Evolutionary conservation across 2,329 filamentous ascomycete genomes (phyloP), one percentile per base, ranked within the genome.

Genomic region (Colletotrichum sp.): DNA sequence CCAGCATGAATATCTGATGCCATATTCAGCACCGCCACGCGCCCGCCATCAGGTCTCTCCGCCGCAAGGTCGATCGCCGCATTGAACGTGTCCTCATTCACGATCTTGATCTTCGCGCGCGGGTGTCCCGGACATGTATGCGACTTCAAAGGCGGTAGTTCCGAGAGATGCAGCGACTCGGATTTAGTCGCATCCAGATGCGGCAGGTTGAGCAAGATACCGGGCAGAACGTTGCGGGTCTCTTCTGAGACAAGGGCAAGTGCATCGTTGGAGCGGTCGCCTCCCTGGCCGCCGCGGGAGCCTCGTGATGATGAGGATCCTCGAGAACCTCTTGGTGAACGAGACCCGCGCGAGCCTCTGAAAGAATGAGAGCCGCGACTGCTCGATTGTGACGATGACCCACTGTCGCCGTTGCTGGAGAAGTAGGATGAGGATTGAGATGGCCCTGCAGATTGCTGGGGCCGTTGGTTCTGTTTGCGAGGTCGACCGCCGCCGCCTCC

Each of bases 21-120:
- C 84, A 94, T 91, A 79, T 94, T 95, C 74, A 95, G 85, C 28
- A 94, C 87, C 36, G 88, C 90, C n/a, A 93, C 88, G 9, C 83
- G 81, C 6, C 82, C 82, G 60, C 78, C 79, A 6, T 78, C 62
- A 2, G 79, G 75, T 2, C 70, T 74, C 30, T 83, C 79, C 21
- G 76, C 70, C 5, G 79, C 79, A 26, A 88, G 82, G 6, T 79
- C 79, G 58, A 91, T 84, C 8, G 91, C 92, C 3, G 87, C 88
- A 78, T 92, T 89, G 78, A 92, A 87, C 1, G 88, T 89, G 78
- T 94, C 92, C 21, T 87, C 85, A 78, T 92, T 88, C 71, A 92
- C 78, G 48, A 93, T 88, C 30, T 83, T 84, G 78, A 93, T 81
- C 21, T 76, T 71, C 5, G 81, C 73, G 62, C 79, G 84, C 4